phyloP scores from a whole-genome alignment of 768 basidiomycete genomes.

The Kwoniella dendrophila region DNA sequence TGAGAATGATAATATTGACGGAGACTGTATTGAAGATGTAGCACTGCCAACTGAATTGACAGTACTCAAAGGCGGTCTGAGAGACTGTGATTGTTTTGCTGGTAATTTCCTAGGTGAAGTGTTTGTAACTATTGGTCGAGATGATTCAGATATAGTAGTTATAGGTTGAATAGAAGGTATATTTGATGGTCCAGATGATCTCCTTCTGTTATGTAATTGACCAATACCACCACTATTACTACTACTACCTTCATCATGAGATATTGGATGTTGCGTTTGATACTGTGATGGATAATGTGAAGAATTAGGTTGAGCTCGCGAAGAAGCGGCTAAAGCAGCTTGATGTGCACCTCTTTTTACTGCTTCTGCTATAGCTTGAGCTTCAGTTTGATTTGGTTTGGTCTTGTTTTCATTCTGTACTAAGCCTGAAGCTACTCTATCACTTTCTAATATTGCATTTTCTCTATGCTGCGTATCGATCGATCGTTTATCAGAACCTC shows the following conservation, averaged over 20 bases:
- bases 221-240: neutral
- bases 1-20: constrained; percentile 19
- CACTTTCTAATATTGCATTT: neutral
- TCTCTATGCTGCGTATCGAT: constrained; percentile 6
- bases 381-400: constrained; percentile 37
- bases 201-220: constrained; percentile 3
- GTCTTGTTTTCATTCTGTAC: neutral
- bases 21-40: constrained; percentile 19
- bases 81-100: constrained; percentile 21
- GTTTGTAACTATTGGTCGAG: constrained; percentile 2
- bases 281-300: constrained; percentile 1
- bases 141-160: neutral
- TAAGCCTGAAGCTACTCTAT: neutral
- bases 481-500: constrained; percentile 24
- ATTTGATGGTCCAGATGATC: constrained; percentile 5
- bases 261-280: neutral
- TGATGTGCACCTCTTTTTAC: constrained; percentile 22
- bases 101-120: constrained; percentile 4
- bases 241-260: neutral
- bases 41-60: constrained; percentile 21
- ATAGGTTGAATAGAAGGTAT: constrained; percentile 7
- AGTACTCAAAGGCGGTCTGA: constrained; percentile 26
- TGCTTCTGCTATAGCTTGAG: constrained; percentile 45
- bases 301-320: neutral
- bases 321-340: constrained; percentile 13